These are phyloP conservation scores for Colletotrichum filicis DNA, from an alignment of 2,329 filamentous ascomycete genomes.

Conservation along the genomic window DNA sequence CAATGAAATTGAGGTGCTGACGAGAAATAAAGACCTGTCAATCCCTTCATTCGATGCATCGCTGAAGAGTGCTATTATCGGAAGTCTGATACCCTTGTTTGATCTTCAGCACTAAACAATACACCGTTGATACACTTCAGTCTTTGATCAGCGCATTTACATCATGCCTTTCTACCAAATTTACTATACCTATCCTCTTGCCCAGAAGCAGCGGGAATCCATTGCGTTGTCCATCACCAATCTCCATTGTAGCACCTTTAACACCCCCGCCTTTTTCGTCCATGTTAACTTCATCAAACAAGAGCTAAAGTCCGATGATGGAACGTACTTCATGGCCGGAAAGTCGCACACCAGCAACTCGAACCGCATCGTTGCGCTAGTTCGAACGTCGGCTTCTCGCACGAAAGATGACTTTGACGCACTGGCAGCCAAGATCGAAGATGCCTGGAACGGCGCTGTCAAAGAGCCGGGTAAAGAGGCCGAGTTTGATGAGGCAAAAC, in stretches of 20 bases:
- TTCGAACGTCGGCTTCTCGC: background rate
- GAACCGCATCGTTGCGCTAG: background rate
- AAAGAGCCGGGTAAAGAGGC: background rate
- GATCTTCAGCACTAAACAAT: background rate
- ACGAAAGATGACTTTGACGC: conserved; percentile 18
- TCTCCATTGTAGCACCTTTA: conserved; percentile 18
- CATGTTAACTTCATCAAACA: conserved; percentile 14
- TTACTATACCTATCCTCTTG: background rate
- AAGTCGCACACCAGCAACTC: conserved; percentile 4
- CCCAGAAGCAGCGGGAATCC: background rate
- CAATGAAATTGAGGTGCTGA: background rate
- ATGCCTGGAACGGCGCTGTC: background rate
- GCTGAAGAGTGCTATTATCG: background rate
- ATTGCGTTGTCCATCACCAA: conserved; percentile 5
- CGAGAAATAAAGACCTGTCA: background rate
- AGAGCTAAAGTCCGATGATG: background rate
- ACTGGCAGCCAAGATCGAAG: conserved; percentile 11
- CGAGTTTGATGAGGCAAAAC: background rate
- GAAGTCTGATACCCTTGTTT: background rate
- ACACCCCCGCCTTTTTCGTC: conserved; percentile 8
- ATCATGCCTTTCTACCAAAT: conserved; percentile 14
- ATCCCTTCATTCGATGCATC: background rate
- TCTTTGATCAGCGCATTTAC: no score
- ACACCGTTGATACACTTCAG: background rate
- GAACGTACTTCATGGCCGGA: conserved; percentile 14